Evolutionary conservation across 2,329 filamentous ascomycete genomes (phyloP), one percentile per base, ranked within the genome.

Genomic region (Calonectria honghensis): DNA sequence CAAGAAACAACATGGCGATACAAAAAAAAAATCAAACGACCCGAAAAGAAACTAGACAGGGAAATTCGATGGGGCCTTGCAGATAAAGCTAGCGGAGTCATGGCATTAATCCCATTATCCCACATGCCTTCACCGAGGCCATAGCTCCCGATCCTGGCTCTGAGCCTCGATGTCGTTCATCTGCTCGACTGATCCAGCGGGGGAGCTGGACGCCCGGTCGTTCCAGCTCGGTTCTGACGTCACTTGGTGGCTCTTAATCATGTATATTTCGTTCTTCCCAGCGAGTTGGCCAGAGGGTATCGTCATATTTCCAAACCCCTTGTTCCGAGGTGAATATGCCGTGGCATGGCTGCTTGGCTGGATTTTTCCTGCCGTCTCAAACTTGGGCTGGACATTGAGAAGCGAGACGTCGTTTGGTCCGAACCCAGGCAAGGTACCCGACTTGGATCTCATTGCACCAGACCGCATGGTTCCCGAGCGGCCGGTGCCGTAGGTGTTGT

Each of bases 391-490:
- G 45, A 85, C 75, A 13, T 77, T 76, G 29, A 83, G 79, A 9
- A 87, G 78, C 4, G 84, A 85, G 14, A 87, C 77, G 35, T 88
- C 86, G 32, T 83, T 80, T 5, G 83, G 83, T 0, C 83, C 86
- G 39, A 80, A 81, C 16, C 78, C 79, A 37, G 79, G 79, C 76
- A 81, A 74, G 35, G 70, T 52, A 16, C 73, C 72, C 32, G 71
- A 24, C 37, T 74, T 79, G 45, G 75, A 63, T 27, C 77, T 77
- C 9, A 72, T 77, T n/a, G 48, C 65, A 27, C 71, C 74, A 10
- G 84, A 85, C 37, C 78, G 80, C 52, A 70, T 57, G 20, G 77
- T 72, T 20, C 68, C 77, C 32, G 83, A 84, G 16, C 79, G 78
- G 37, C 76, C 84, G 35, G 75, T 80, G 31, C 80, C 85, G 27